A percentile compares a stretch with the other conserved stretches of the same genome.
These are phyloP conservation scores for Elaeagnus macrophylla DNA, from an alignment of 306 rosid species.

Conservation along the genomic window DNA sequence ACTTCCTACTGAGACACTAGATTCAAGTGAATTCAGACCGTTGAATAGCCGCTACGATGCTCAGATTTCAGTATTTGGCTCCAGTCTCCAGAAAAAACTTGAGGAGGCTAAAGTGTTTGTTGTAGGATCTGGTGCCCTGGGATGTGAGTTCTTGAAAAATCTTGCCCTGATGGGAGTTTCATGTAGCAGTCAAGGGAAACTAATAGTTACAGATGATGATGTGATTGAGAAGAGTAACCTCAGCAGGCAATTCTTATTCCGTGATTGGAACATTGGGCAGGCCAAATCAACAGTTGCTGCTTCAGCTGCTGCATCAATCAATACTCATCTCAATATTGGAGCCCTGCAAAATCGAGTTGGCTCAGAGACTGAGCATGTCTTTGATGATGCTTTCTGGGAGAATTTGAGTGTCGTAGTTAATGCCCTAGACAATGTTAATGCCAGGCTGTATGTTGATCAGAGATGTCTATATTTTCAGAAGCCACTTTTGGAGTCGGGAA, in stretches of 20 bases:
- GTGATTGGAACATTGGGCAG: constrained; percentile 99
- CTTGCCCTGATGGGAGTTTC: constrained; percentile 96
- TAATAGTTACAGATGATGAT: constrained; percentile 90
- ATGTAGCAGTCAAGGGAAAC: constrained; percentile 65
- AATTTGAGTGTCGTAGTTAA: constrained; percentile 63
- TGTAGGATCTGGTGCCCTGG: constrained; percentile 97
- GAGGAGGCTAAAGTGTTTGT: constrained; percentile 74
- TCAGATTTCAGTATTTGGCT: constrained; percentile 95
- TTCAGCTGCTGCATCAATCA: constrained; percentile 63
- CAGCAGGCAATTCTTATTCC: constrained; percentile 95
- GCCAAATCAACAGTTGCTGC: constrained; percentile 94
- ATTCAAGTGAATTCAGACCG: constrained; percentile 66
- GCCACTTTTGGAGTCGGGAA: constrained; percentile 97
- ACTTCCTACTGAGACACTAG: constrained; percentile 76
- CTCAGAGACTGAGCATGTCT: constrained; percentile 70
- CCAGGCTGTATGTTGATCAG: constrained; percentile 90
- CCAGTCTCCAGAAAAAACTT: constrained; percentile 74
- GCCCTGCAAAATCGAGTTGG: constrained; percentile 83
- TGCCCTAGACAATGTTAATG: constrained; percentile 93
- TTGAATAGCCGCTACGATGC: constrained; percentile 87
- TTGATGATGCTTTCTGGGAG: constrained; percentile 72
- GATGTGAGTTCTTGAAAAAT: constrained; percentile 87
- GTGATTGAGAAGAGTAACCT: constrained; percentile 97
- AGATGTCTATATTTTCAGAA: constrained; percentile 95
- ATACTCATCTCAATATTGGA: constrained; percentile 47